These are phyloP conservation scores for Trametes versicolor DNA, from an alignment of 1,284 basidiomycete species.

Conservation along the genomic window DNA sequence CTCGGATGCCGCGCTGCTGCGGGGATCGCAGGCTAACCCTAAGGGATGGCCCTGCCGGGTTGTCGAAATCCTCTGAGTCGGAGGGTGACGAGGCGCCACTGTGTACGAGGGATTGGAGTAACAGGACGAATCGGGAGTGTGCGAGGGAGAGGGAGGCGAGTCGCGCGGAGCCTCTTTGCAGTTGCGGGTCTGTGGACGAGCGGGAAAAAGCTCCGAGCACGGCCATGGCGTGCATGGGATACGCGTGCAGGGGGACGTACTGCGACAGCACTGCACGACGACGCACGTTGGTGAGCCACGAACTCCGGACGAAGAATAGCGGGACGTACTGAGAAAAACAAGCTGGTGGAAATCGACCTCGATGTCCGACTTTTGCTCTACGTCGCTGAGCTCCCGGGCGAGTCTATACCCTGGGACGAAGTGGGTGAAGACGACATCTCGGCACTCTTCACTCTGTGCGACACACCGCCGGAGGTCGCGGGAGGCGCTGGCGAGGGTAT, in stretches of 20 bases:
- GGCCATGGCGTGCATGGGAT: constrained; percentile 66
- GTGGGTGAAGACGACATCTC: constrained; percentile 63
- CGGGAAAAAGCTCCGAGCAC: constrained; percentile 50
- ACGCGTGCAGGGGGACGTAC: constrained; percentile 64
- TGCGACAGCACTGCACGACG: constrained; percentile 67
- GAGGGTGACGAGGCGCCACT: constrained; percentile 55
- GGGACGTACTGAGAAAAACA: constrained; percentile 65
- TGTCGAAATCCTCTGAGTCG: constrained; percentile 50
- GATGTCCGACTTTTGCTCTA: constrained; percentile 54
- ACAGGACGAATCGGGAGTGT: constrained; percentile 78
- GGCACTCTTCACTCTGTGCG: constrained; percentile 52
- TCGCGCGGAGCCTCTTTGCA: constrained; percentile 49
- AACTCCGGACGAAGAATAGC: constrained; percentile 23
- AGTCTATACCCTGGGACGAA: constrained; percentile 67
- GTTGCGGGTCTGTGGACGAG: constrained; percentile 46
- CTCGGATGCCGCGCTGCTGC: constrained; percentile 51
- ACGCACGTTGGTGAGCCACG: neutral
- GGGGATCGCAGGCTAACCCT: constrained; percentile 38
- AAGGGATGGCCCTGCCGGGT: constrained; percentile 37
- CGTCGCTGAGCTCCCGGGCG: constrained; percentile 53
- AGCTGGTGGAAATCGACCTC: constrained; percentile 65
- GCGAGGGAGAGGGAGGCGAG: constrained; percentile 61
- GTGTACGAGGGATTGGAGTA: constrained; percentile 76
- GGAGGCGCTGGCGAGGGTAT: constrained; percentile 61
- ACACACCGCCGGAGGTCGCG: constrained; percentile 52